phyloP scores from a whole-genome alignment of 2,329 filamentous ascomycete species.

The Pseudodiploospora longispora region DNA sequence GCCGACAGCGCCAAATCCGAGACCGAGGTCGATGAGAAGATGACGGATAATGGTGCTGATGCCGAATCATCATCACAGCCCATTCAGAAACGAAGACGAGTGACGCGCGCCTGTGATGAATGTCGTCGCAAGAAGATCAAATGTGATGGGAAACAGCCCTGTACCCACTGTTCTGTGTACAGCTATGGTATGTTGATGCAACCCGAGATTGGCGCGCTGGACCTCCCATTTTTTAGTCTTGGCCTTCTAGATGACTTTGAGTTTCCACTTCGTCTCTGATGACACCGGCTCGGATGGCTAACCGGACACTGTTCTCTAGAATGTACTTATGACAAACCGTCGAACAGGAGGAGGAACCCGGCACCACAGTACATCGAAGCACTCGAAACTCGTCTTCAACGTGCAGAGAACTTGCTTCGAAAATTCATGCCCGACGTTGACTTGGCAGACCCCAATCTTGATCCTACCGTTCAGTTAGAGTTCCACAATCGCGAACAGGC shows the following conservation, averaged over 20 bases:
- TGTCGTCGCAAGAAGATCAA: slow-evolving; percentile 83
- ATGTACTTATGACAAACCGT: slow-evolving; percentile 92
- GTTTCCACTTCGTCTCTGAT: neutral
- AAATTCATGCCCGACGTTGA: slow-evolving; percentile 78
- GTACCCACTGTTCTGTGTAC: slow-evolving; percentile 95
- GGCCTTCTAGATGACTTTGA: slow-evolving; percentile 1
- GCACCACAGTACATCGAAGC: slow-evolving; percentile 90
- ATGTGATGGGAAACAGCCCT: slow-evolving; percentile 79
- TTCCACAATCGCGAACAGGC: slow-evolving; percentile 47
- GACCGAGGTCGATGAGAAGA: slow-evolving; percentile 31
- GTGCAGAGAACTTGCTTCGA: slow-evolving; percentile 71
- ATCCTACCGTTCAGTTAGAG: slow-evolving; percentile 67
- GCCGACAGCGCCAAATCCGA: slow-evolving; percentile 36
- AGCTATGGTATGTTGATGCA: slow-evolving; percentile 71
- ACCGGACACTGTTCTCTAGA: slow-evolving; percentile 42
- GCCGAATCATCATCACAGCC: slow-evolving; percentile 41
- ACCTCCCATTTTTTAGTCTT: neutral
- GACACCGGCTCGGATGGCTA: neutral
- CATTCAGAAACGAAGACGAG: slow-evolving; percentile 67
- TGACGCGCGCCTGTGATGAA: slow-evolving; percentile 75
- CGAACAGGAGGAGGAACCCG: slow-evolving; percentile 82
- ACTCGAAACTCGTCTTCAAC: slow-evolving; percentile 72
- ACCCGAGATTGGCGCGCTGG: neutral
- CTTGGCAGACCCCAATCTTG: slow-evolving; percentile 75
- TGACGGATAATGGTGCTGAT: slow-evolving; percentile 19